Evolutionary conservation across 164 flowering plant genomes (phyloP).

Genomic region (Vitis rotundifolia): DNA sequence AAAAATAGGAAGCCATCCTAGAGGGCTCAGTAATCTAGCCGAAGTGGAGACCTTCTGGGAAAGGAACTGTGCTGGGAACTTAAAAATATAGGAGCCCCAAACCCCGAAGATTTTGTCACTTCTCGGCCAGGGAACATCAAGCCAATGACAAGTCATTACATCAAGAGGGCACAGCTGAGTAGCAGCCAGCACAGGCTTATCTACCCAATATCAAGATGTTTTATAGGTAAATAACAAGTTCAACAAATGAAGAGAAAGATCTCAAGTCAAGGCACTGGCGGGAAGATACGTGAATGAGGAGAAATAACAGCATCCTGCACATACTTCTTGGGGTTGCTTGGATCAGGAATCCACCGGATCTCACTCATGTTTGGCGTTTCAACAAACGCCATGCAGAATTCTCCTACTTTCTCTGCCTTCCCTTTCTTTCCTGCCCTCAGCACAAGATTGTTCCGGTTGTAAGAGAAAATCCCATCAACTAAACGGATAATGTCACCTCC

Average conservation of each 20-base stretch:
- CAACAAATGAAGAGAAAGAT: neutral
- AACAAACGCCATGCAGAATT: constrained; percentile 60
- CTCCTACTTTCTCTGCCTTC: constrained; percentile 68
- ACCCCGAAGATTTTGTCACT: too few species aligned
- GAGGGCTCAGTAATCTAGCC: too few species aligned
- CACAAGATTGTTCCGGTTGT: constrained; percentile 42
- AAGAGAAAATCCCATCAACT: constrained; percentile 68
- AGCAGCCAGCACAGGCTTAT: too few species aligned
- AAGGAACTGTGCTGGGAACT: too few species aligned
- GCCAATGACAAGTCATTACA: too few species aligned
- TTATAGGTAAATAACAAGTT: neutral
- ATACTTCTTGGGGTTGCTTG: constrained; percentile 39
- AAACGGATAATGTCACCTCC: constrained; percentile 64
- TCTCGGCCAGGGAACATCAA: too few species aligned
- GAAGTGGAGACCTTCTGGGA: too few species aligned
- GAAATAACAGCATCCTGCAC: constrained; percentile 53
- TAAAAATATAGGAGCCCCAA: too few species aligned
- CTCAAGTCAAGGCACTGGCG: constrained; percentile 31
- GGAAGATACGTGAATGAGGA: constrained; percentile 58
- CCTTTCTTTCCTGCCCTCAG: constrained; percentile 83
- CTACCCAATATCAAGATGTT: neutral
- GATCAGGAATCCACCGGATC: constrained; percentile 64
- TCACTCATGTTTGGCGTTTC: constrained; percentile 87
- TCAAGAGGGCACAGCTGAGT: too few species aligned
- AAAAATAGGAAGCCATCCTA: too few species aligned